These are phyloP conservation scores for Colletotrichum tamarilloi DNA, from an alignment of 2,329 filamentous ascomycete species.

Conservation along the genomic window DNA sequence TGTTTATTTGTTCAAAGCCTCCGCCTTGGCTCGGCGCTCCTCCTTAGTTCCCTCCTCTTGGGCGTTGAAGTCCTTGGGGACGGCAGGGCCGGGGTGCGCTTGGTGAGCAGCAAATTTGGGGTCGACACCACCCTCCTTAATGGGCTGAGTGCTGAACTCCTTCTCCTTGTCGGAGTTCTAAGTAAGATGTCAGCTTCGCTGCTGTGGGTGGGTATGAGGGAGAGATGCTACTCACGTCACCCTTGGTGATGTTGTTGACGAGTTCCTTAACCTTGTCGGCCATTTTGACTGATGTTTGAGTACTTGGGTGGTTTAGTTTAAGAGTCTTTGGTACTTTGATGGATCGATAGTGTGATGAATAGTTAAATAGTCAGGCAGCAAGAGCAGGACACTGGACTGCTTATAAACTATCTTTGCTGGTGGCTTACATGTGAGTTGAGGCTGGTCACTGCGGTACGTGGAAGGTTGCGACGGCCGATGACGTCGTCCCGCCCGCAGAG, in stretches of 20 bases:
- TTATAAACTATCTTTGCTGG: slow-evolving; percentile 25
- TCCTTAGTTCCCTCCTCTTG: slow-evolving; percentile 73
- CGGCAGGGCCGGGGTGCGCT: slow-evolving; percentile 68
- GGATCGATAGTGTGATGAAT: background rate
- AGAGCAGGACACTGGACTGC: slow-evolving; percentile 2
- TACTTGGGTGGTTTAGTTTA: background rate
- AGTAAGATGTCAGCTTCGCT: slow-evolving; percentile 6
- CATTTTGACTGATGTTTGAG: slow-evolving; percentile 20
- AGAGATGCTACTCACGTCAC: slow-evolving; percentile 19
- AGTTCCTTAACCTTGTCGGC: slow-evolving; percentile 38
- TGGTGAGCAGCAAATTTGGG: slow-evolving; percentile 62
- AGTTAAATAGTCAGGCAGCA: too few species aligned
- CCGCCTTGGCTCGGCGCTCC: slow-evolving; percentile 72
- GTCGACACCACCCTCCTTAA: slow-evolving; percentile 53
- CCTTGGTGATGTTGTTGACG: slow-evolving; percentile 36
- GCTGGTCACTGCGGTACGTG: slow-evolving; percentile 3
- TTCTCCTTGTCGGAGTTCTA: slow-evolving; percentile 49
- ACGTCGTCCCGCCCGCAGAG: slow-evolving; percentile 21
- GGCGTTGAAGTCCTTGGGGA: slow-evolving; percentile 63
- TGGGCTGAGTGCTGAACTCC: slow-evolving; percentile 58
- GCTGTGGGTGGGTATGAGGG: background rate
- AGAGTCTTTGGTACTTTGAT: background rate
- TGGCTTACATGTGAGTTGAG: slow-evolving; percentile 33
- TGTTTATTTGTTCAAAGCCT: slow-evolving; percentile 71
- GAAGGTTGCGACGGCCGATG: slow-evolving; percentile 33